A percentile compares a stretch with the other conserved stretches of the same genome.
These are phyloP conservation scores for Cucurbita pepo DNA, from an alignment of 306 rosid genomes.

Conservation along the genomic window DNA sequence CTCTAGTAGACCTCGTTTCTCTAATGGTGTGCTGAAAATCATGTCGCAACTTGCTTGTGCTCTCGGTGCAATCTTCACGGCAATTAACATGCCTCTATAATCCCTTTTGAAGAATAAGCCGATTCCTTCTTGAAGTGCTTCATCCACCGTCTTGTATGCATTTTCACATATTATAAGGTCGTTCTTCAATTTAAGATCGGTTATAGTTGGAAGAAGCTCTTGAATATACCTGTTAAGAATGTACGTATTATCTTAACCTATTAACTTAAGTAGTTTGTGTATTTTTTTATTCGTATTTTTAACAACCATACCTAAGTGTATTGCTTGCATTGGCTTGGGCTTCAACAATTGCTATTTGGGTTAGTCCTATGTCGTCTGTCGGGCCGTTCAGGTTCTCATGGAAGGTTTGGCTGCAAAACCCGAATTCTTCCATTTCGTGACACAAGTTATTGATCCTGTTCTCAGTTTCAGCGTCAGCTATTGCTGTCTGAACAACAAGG, in stretches of 20 bases:
- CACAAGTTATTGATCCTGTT: constrained; percentile 9
- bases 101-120: too few relatives aligned
- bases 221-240: too few relatives aligned
- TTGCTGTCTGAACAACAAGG: neutral
- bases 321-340: neutral
- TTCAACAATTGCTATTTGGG: neutral
- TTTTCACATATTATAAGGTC: neutral
- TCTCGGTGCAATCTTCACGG: neutral
- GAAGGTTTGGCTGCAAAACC: constrained; percentile 14
- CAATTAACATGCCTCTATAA: neutral
- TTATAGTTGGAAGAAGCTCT: too few relatives aligned
- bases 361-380: neutral
- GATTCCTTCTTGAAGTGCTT: neutral
- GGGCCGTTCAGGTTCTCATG: neutral
- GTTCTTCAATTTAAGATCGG: neutral
- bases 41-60: constrained; percentile 4
- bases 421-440: constrained; percentile 8
- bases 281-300: too few relatives aligned
- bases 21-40: neutral
- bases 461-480: neutral
- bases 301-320: neutral
- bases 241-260: too few relatives aligned
- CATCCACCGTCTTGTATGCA: neutral
- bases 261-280: too few relatives aligned
- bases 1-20: neutral